These are phyloP conservation scores for Flaveria trinervia DNA, from an alignment of 129 eudicot species.

Conservation along the genomic window DNA sequence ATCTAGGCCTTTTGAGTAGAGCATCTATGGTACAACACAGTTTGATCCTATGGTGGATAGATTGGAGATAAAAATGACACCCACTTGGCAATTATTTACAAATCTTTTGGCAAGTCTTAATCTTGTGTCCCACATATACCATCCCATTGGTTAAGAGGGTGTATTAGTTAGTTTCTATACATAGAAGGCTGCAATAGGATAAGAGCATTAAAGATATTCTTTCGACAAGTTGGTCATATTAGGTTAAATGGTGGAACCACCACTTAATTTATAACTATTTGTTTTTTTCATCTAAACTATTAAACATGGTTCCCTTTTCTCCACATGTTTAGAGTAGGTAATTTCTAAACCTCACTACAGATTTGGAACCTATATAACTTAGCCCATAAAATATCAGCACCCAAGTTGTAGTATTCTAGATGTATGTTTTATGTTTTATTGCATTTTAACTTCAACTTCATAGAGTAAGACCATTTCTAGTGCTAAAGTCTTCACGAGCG, in stretches of 20 bases:
- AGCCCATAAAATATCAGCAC: neutral
- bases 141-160: conserved; percentile 2
- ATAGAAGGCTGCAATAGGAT: conserved; percentile 24
- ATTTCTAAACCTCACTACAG: neutral
- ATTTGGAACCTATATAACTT: neutral
- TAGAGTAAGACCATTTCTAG: no score
- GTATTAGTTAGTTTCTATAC: conserved; percentile 20
- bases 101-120: conserved; percentile 22
- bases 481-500: no score
- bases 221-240: conserved; percentile 11
- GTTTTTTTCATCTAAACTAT: conserved; percentile 1
- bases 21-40: conserved; percentile 21
- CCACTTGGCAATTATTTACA: conserved; percentile 30
- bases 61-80: conserved; percentile 31
- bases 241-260: conserved; percentile 8
- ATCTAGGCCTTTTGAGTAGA: conserved; percentile 26
- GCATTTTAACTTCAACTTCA: neutral
- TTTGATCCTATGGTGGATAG: conserved; percentile 23
- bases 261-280: neutral
- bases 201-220: conserved; percentile 17
- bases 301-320: neutral
- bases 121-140: conserved; percentile 14
- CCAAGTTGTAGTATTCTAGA: neutral
- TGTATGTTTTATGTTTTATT: neutral
- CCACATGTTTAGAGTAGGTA: conserved; percentile 14